Conservation (phyloP, 2,329 filamentous ascomycete genomes). For the Lasiodiplodia theobromae region DNA sequence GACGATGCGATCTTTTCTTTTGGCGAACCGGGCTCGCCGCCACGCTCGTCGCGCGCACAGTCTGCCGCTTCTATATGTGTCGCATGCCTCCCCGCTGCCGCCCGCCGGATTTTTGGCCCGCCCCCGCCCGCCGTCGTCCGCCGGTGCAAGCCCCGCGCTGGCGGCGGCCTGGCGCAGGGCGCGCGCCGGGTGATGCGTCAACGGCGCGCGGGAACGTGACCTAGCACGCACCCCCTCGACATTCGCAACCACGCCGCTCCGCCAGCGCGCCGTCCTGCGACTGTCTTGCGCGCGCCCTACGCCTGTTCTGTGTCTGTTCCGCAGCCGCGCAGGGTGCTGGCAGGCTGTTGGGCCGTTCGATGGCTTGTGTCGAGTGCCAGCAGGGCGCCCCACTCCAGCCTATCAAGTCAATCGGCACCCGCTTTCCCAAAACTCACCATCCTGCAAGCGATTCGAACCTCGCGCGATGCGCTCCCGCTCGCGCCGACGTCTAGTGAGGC, state of each 20-base stretch:
- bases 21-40: background rate
- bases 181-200: conserved; percentile 24
- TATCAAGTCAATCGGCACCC: conserved; percentile 33
- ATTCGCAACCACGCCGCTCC: conserved; percentile 6
- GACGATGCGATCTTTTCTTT: conserved; percentile 6
- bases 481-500: conserved; percentile 10
- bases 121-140: conserved; percentile 4
- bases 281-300: conserved; percentile 8
- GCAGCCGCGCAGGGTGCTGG: conserved; percentile 25
- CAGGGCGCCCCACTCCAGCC: conserved; percentile 31
- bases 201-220: conserved; percentile 25
- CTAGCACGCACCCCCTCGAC: conserved; percentile 14
- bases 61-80: conserved; percentile 18
- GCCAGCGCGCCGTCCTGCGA: conserved; percentile 3
- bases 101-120: conserved; percentile 2
- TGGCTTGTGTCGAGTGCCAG: conserved; percentile 29
- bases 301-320: conserved; percentile 27
- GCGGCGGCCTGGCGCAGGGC: background rate
- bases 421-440: conserved; percentile 35
- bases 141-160: conserved; percentile 4
- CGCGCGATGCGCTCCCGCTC: conserved; percentile 13
- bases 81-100: background rate
- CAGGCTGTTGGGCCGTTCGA: conserved; percentile 27
- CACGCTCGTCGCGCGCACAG: background rate
- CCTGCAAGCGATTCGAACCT: conserved; percentile 28